phyloP scores from a whole-genome alignment of 805 yeast genomes.

The Saturnispora saitoi region DNA sequence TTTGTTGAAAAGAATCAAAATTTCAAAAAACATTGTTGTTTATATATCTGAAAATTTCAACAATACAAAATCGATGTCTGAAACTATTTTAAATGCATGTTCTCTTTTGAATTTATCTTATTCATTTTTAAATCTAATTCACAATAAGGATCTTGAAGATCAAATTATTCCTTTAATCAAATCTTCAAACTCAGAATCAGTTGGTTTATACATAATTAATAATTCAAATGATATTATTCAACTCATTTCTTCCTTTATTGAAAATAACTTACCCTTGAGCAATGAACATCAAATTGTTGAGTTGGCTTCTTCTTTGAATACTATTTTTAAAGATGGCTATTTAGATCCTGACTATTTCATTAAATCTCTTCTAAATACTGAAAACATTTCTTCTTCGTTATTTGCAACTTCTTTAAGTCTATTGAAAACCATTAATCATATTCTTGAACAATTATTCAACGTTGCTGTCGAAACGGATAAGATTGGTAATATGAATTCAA shows the following conservation, averaged over 20 bases:
- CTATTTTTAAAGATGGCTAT: constrained; percentile 8
- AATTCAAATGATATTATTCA: constrained; percentile 2
- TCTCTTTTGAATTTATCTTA: constrained; percentile 15
- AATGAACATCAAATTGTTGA: constrained; percentile 5
- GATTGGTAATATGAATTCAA: neutral
- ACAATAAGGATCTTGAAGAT: neutral
- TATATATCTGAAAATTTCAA: constrained; percentile 19
- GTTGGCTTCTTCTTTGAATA: constrained; percentile 7
- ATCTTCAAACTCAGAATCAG: neutral
- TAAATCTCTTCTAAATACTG: constrained; percentile 3
- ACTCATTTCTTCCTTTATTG: constrained; percentile 7
- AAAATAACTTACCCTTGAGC: neutral
- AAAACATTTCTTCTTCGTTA: constrained; percentile 7
- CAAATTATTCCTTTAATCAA: constrained; percentile 1
- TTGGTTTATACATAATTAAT: neutral
- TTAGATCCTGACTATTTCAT: constrained; percentile 8
- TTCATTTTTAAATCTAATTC: constrained; percentile 12
- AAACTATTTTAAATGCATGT: constrained; percentile 12
- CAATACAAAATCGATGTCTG: neutral
- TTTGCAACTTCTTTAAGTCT: constrained; percentile 15
- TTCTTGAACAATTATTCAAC: constrained; percentile 12
- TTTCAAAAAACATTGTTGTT: constrained; percentile 15
- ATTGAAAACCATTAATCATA: constrained; percentile 15
- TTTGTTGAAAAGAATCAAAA: constrained; percentile 38
- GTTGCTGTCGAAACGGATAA: neutral